These are phyloP conservation scores for Excoecaria agallocha DNA, from an alignment of 345 rosid species.

Conservation along the genomic window DNA sequence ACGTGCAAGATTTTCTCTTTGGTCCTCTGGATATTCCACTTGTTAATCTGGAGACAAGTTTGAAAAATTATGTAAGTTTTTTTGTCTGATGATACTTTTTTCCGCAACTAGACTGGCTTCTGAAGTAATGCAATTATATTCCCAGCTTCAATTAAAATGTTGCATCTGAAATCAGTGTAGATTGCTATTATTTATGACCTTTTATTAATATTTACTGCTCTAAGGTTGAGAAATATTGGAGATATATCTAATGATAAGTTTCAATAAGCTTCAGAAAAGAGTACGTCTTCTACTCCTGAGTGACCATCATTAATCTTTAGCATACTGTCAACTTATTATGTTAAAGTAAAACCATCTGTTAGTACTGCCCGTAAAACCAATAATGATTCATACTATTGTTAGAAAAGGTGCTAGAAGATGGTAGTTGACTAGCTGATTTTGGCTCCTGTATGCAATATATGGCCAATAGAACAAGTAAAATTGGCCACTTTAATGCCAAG, in stretches of 20 bases:
- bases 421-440: too few species aligned
- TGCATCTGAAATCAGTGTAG: background rate
- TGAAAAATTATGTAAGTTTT: conserved; percentile 76
- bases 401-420: too few species aligned
- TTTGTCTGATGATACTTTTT: conserved; percentile 11
- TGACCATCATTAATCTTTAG: background rate
- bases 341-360: too few species aligned
- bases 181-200: background rate
- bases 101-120: background rate
- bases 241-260: background rate
- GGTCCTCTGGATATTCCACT: conserved; percentile 81
- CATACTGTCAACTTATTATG: too few species aligned
- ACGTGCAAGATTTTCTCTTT: conserved; percentile 69
- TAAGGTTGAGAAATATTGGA: background rate
- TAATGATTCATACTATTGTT: too few species aligned
- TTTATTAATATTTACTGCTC: background rate
- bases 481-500: too few species aligned
- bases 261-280: background rate
- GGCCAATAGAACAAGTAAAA: too few species aligned
- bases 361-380: too few species aligned
- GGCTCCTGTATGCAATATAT: too few species aligned
- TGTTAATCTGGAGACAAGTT: conserved; percentile 80
- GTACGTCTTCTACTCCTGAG: background rate
- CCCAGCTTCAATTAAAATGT: background rate
- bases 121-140: background rate